Evolutionary conservation across 371 early-diverging fungal species (phyloP).

Genomic region (Mortierella sp.): DNA sequence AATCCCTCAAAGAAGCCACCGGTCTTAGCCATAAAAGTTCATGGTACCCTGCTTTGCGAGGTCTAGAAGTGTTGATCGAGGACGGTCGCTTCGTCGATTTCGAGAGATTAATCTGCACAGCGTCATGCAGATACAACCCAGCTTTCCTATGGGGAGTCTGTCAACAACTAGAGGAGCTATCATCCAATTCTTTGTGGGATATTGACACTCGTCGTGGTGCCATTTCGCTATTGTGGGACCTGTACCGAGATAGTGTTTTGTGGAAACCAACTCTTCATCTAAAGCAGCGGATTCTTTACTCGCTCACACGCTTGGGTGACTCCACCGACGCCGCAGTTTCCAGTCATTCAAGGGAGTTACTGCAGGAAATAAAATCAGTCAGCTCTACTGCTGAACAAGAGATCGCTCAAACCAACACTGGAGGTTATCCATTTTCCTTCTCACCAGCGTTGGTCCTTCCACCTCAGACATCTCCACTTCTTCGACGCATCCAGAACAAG

Average conservation of each 20-base stretch:
- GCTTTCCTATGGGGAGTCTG: not conserved
- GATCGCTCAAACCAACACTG: no score
- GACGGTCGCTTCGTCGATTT: not conserved
- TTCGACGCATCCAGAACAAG: not conserved
- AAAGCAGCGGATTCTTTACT: slow-evolving; percentile 2
- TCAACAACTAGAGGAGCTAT: not conserved
- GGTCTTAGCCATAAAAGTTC: not conserved
- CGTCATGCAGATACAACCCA: not conserved
- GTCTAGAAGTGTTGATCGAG: not conserved
- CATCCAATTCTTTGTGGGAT: not conserved
- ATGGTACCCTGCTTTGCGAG: slow-evolving; percentile 4
- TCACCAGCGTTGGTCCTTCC: not conserved
- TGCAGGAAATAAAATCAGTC: not conserved
- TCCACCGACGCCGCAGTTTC: no score
- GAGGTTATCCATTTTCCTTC: no score
- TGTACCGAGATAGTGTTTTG: not conserved
- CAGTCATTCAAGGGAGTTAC: no score
- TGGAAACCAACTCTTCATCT: not conserved
- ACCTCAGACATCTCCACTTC: not conserved
- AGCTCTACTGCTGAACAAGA: no score
- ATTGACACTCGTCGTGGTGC: slow-evolving; percentile 3
- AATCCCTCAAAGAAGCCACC: not conserved
- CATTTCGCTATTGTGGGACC: not conserved
- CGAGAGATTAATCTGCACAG: not conserved
- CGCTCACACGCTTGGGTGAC: not conserved